These are phyloP conservation scores for Aureobasidium uvarum DNA, from an alignment of 2,329 filamentous ascomycete species.

Conservation along the genomic window DNA sequence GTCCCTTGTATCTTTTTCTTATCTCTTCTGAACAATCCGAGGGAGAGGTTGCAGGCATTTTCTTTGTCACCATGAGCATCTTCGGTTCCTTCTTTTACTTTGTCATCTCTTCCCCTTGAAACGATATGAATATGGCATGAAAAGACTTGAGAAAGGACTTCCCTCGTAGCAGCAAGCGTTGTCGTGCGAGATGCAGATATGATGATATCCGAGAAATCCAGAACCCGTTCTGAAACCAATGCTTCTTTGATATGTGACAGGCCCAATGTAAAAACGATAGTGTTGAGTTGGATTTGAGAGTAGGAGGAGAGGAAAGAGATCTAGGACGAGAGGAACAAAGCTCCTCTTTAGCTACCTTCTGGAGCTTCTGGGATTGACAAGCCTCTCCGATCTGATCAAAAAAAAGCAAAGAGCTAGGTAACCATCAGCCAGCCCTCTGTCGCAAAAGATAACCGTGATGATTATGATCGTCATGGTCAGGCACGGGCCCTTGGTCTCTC, in stretches of 20 bases:
- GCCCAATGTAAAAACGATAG: not conserved
- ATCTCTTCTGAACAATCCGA: not conserved
- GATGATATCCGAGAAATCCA: slow-evolving; percentile 15
- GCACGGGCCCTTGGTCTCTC: slow-evolving; percentile 8
- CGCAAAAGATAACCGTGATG: slow-evolving; percentile 18
- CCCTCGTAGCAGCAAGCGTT: slow-evolving; percentile 10
- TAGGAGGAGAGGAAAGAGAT: not conserved
- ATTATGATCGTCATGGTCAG: slow-evolving; percentile 15
- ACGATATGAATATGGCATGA: slow-evolving; percentile 24
- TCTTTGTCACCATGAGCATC: slow-evolving; percentile 19
- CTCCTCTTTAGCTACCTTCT: not conserved
- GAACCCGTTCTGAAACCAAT: slow-evolving; percentile 15
- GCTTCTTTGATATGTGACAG: not conserved
- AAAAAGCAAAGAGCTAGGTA: slow-evolving; percentile 19
- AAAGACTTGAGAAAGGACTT: slow-evolving; percentile 7
- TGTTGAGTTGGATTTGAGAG: not conserved
- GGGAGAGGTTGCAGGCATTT: not conserved
- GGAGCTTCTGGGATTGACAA: not conserved
- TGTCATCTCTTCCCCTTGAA: slow-evolving; percentile 16
- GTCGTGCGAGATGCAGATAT: slow-evolving; percentile 5
- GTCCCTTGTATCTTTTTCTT: slow-evolving; percentile 12
- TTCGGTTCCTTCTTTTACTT: not conserved
- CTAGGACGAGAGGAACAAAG: not conserved
- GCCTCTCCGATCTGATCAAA: slow-evolving; percentile 5
- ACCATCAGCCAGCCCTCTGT: not conserved